Base-by-base conservation (phyloP, 176 grass and related monocot species). In the Oryza rufipogon region DNA sequence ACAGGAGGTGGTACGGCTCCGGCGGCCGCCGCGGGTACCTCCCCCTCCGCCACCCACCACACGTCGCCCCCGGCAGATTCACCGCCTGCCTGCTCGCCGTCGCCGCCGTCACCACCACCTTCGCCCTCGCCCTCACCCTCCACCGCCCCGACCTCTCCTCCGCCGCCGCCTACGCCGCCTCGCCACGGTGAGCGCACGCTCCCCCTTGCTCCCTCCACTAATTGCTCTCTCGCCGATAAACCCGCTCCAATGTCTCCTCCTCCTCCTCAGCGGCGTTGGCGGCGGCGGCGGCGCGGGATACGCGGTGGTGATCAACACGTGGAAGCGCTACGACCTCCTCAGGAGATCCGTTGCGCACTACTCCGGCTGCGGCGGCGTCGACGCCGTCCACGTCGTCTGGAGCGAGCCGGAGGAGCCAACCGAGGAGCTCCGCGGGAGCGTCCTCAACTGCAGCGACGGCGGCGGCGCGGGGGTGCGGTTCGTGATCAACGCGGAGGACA, bases 221-320 rank as follows among this genome's bases (percentile, higher is more conserved):
- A 32, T 32, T 32, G 30, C 30, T 32, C 30, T 32, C 30, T 32
- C 5, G 12, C 7, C 26, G 30, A 68, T 11, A 2, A 58, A 7
- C 17, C 17, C 52, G 15, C 17, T 11, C 8, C 58, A 63, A 23
- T 63, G 58, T 70, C 19, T 25, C 2, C 16, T 63, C 13, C 52
- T 71, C 61, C 14, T 30, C 66, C 32, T 47, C 28, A 47, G 49
- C 15, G 49, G 28, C 64, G 28, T 28, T 28, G 78, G 81, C 49
- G 67, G 86, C 39, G 91, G 96, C 49, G 67, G 86, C 39, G 91
- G 96, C 28, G 30, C 30, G 30, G 30, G 30, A 32, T 96, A 89
- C 81, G 70, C 91, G n/a, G 88, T 99, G 61, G 74, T 96, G 77
- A 88, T 99, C 75, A 96, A 99, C 82, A 99, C 93, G 34, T 99